phyloP scores from a whole-genome alignment of 164 flowering plant species.

The Chloranthus sessilifolius region DNA sequence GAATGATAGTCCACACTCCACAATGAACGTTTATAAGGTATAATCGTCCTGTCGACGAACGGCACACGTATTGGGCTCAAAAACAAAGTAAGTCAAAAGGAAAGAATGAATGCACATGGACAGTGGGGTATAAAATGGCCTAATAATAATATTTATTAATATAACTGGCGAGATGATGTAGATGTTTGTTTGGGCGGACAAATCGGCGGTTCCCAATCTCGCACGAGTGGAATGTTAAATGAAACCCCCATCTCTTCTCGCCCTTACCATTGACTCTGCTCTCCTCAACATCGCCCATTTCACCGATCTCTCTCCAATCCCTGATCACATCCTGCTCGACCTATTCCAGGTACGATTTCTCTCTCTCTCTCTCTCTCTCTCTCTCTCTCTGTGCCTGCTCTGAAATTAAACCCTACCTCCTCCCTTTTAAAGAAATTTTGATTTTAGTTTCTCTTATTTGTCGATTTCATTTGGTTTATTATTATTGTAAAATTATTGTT shows the following conservation, averaged over 20 bases:
- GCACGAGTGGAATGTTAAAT: too few relatives aligned
- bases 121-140: too few relatives aligned
- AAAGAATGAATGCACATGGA: too few relatives aligned
- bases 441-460: not conserved
- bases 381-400: not conserved
- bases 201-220: too few relatives aligned
- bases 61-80: too few relatives aligned
- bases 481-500: not conserved
- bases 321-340: slow-evolving; percentile 11
- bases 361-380: not conserved
- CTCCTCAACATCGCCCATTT: slow-evolving; percentile 10
- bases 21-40: too few relatives aligned
- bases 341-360: slow-evolving; percentile 9
- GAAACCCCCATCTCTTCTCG: slow-evolving; percentile 18
- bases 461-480: not conserved
- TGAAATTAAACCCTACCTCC: not conserved
- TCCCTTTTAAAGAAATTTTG: not conserved
- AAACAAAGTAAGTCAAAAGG: too few relatives aligned
- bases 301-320: slow-evolving; percentile 16
- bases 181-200: too few relatives aligned
- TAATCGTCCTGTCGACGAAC: too few relatives aligned
- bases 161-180: too few relatives aligned
- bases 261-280: slow-evolving; percentile 17
- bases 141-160: too few relatives aligned
- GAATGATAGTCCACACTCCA: too few relatives aligned